Evolutionary conservation across 768 basidiomycete genomes (phyloP).

Genomic region (Pulveroboletus frians): DNA sequence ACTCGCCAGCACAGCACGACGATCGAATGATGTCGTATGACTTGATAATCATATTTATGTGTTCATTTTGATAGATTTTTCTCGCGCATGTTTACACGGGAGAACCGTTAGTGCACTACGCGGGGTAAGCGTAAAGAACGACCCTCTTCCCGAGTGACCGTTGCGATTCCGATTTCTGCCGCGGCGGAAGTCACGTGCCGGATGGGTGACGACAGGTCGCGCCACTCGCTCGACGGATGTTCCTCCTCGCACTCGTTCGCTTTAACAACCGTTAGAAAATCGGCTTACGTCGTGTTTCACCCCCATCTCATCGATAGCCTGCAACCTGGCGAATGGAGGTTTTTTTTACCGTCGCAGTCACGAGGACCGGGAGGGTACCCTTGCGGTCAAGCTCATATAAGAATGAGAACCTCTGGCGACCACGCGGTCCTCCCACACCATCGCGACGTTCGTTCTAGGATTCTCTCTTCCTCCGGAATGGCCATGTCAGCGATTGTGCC

Average conservation of each 20-base stretch:
- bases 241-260: background rate
- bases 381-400: background rate
- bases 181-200: no score
- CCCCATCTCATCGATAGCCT: background rate
- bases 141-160: background rate
- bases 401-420: background rate
- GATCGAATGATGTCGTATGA: no score
- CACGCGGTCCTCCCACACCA: background rate
- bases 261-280: background rate
- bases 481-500: no score
- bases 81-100: background rate
- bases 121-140: background rate
- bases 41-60: no score
- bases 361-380: background rate
- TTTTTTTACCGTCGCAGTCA: background rate
- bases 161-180: no score
- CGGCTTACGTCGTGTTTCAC: background rate
- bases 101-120: background rate
- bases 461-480: background rate
- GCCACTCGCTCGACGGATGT: background rate
- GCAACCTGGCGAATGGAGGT: background rate
- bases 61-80: background rate
- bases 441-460: background rate
- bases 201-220: no score
- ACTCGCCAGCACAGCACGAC: no score